Base-by-base conservation (phyloP, 2,329 filamentous ascomycete genomes). In the Coniochaeta sp. region DNA sequence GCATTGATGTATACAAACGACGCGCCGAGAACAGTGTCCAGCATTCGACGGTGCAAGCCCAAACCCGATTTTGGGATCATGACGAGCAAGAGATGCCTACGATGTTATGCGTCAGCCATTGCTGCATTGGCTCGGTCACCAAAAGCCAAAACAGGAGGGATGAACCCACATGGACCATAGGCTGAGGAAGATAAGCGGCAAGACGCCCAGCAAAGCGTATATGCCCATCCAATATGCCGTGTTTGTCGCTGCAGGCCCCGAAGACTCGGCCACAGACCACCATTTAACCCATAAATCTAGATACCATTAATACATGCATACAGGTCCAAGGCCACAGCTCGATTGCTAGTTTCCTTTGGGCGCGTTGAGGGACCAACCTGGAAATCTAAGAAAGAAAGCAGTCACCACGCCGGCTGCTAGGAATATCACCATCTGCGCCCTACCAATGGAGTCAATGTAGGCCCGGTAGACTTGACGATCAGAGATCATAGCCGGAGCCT, bases 51-150 rank as follows among this genome's bases (percentile, higher is more conserved):
- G 62, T 84, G 81, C 60, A 83, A 78, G 43, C 62, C 72, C 58
- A 77, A 73, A 2, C 78, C 79, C 17, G 80, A 81, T 40, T 75
- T 76, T 5, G 79, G 79, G 1, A 82, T 75, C 34, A 38, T 38
- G 34, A 38, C 16, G 16, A 38, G 34, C 34, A 38, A 38, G 75
- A 82, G 79, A 6, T 73, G 77, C 33, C 82, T 79, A 54, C 80
- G 75, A 63, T 80, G 72, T 67, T 80, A 73, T 74, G 72, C 73
- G 33, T 34, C 33, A 34, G 33, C 33, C 33, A 12, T 34, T 34
- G 12, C 16, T n/a, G n/a, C n/a, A n/a, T n/a, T n/a, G n/a, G n/a
- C n/a, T n/a, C n/a, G n/a, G n/a, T n/a, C n/a, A n/a, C n/a, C n/a
- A n/a, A n/a, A n/a, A n/a, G n/a, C n/a, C n/a, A n/a, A n/a, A n/a